Percentiles rank a stretch among this genome's conserved stretches.
phyloP scores from a whole-genome alignment of 2,329 filamentous ascomycete species.

The Venturia aucupariae region DNA sequence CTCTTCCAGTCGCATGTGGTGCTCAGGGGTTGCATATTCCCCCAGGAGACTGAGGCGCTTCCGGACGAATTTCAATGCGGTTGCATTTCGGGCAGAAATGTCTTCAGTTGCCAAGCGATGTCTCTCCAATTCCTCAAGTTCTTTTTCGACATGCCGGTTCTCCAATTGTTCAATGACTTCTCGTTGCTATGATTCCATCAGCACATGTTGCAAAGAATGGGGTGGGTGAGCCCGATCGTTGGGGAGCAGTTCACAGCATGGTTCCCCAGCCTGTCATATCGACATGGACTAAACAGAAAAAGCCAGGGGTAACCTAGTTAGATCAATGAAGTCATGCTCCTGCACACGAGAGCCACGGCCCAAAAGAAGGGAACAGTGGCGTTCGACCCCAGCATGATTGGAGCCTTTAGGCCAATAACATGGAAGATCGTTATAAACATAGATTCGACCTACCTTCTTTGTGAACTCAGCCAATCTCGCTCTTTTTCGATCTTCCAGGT shows the following conservation, averaged over 20 bases:
- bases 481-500: conserved; percentile 10
- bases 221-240: not conserved
- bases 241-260: not conserved
- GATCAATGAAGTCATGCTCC: not conserved
- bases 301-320: not conserved
- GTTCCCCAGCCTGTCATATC: not conserved
- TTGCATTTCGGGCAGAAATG: conserved; percentile 7
- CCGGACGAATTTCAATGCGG: conserved; percentile 12
- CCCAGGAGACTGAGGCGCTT: conserved; percentile 7
- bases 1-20: conserved; percentile 12
- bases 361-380: not conserved
- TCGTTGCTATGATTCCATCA: conserved; percentile 2
- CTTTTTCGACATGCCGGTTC: conserved; percentile 9
- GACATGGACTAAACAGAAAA: not conserved
- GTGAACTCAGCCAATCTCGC: conserved; percentile 2
- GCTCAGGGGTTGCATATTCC: conserved; percentile 7
- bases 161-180: conserved; percentile 11
- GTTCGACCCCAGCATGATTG: not conserved
- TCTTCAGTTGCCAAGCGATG: conserved; percentile 9
- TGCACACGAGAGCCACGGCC: not conserved
- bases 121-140: conserved; percentile 5
- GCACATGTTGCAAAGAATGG: not conserved
- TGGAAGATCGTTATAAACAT: not conserved
- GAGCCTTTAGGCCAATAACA: not conserved
- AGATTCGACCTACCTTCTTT: conserved; percentile 10